Evolutionary conservation across 345 rosid genomes (phyloP), one percentile per base, ranked within the genome.

Genomic region (Salix viminalis): DNA sequence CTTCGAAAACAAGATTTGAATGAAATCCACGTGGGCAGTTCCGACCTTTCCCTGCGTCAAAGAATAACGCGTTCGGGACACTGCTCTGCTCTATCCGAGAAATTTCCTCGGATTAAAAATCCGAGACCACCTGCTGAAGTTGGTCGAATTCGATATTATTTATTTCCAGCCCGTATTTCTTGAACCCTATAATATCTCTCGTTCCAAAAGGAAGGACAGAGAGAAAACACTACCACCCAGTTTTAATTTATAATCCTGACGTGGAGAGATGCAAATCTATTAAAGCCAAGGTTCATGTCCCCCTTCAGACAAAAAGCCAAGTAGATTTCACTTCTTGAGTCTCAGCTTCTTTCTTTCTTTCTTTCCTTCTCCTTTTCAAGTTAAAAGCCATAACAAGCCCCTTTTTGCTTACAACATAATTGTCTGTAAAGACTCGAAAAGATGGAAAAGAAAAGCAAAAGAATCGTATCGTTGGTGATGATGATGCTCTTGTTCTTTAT

Each of bases 381-480:
- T 54, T 7, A 21, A 7, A 21, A 19, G 24, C 60, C 60, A 7
- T 7, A 54, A 21, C 60, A 54, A 54, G 4, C 8, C 8, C 4
- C 60, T 7, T 54, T 54, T 54, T 0, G 60, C 24, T 54, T 2
- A 54, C 60, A 54, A 7, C 60, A 54, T 54, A 54, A 7, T 7
- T 19, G 4, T 2, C 24, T 7, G 9, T 21, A 2, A 54, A 21
- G 24, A 54, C n/a, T 54, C n/a, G 18, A 56, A 58, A 62, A 41
- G 58, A 81, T 85, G 88, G 78, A 46, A 70, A 56, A 15, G 41
- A 73, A 70, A 37, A 60, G 69, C 42, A 65, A 37, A 46, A 67
- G 6, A 70, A 54, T 75, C 36, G 34, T 48, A 18, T 26, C 82
- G 18, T 34, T 41, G 65, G 36, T 19, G 30, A 4, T 18, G 30